A percentile compares a stretch with the other conserved stretches of the same genome.
phyloP scores from a whole-genome alignment of 2,329 filamentous ascomycete species.

The Cryphonectria radicalis region DNA sequence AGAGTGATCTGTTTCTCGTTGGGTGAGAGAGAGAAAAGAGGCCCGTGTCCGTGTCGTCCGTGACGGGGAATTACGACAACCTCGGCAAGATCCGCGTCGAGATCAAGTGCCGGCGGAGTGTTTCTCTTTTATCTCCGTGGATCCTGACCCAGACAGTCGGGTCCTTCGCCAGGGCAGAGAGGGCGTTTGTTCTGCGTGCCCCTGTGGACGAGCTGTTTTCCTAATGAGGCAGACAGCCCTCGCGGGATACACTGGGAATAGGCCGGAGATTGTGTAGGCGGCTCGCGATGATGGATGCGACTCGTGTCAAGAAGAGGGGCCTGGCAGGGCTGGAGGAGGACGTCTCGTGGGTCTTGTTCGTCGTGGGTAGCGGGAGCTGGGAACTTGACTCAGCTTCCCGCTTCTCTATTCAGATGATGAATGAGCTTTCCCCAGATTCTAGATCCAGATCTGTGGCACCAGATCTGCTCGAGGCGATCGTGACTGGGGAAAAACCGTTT shows the following conservation, averaged over 20 bases:
- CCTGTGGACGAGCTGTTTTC: slow-evolving; percentile 25
- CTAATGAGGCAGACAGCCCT: slow-evolving; percentile 14
- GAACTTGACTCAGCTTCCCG: slow-evolving; percentile 5
- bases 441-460: slow-evolving; percentile 8
- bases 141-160: slow-evolving; percentile 16
- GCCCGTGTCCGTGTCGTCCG: background rate
- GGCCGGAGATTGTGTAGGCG: slow-evolving; percentile 24
- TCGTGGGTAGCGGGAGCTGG: slow-evolving; percentile 28
- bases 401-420: background rate
- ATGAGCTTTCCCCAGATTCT: background rate
- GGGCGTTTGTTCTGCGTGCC: slow-evolving; percentile 4
- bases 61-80: background rate
- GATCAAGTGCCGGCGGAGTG: background rate
- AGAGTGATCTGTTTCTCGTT: background rate
- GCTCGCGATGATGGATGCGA: slow-evolving; percentile 22
- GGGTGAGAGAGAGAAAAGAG: background rate
- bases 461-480: background rate
- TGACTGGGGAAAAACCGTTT: background rate
- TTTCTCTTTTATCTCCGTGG: background rate
- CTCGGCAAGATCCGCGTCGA: background rate
- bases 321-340: slow-evolving; percentile 25
- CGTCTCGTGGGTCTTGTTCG: slow-evolving; percentile 26
- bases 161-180: slow-evolving; percentile 15
- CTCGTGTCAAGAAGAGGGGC: slow-evolving; percentile 24
- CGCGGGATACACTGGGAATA: slow-evolving; percentile 24